Evolutionary conservation across 1,284 basidiomycete species (phyloP), one percentile per base, ranked within the genome.

Genomic region (Pseudozyma hubeiensis): DNA sequence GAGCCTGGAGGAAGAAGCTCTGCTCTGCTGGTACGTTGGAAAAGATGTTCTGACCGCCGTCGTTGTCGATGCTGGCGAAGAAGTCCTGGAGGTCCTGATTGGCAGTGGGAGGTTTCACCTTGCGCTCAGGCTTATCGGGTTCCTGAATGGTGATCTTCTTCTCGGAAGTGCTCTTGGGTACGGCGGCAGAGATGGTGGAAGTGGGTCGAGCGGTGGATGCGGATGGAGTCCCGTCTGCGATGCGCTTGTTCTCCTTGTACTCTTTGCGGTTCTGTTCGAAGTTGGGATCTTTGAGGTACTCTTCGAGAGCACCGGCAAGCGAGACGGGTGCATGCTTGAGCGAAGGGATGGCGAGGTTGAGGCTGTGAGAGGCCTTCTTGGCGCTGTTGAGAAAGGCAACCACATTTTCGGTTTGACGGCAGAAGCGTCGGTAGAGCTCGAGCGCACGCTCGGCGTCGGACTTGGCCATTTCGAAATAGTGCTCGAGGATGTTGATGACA

Each of bases 401-500:
- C 3, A 98, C 94, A 53, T 88, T 88, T 83, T 98, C 94, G 0
- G 96, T 95, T 84, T 99, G 94, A 66, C 90, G 90, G 86, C 94
- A 97, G 85, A 99, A 99, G 69, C 91, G 90, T 64, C 93, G 92
- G 87, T 99, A 99, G 69, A 98, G 91, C 34, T 87, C 87, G 35
- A 99, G 89, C 3, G 97, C 92, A 39, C 92, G 90, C 56, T 89
- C 87, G 0, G 96, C 97, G 84, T 99, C 96, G 24, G 91, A 86
- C 75, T 93, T 91, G 4, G 94, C 93, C 97, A 99, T 99, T 83
- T 98, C 96, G 82, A 99, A 98, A 86, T 98, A 99, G 86, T 97
- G 92, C 83, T 98, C 97, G 34, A 83, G 74, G 39, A 98, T 90
- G 84, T 98, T 99, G 86, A 97, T 97, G 50, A 98, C 93, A 60